These are phyloP conservation scores for Citrullus mucosospermus DNA, from an alignment of 306 rosid genomes.

Conservation along the genomic window DNA sequence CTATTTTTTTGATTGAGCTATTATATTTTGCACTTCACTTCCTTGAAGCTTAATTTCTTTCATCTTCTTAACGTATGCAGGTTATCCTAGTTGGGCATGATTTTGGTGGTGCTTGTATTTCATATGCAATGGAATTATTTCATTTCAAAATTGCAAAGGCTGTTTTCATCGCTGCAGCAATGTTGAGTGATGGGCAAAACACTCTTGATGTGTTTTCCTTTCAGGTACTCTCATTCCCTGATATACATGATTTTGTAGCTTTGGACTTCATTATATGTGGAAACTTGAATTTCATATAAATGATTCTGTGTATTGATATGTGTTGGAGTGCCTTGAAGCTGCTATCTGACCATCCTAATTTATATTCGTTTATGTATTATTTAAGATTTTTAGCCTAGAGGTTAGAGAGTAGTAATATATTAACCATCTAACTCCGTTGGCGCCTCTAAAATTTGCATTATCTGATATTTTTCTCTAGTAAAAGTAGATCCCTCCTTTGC, in stretches of 20 bases:
- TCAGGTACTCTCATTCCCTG: slow-evolving; percentile 38
- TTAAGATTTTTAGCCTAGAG: too few relatives aligned
- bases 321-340: too few relatives aligned
- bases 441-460: too few relatives aligned
- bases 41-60: background rate
- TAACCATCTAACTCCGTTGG: too few relatives aligned
- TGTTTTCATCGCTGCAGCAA: slow-evolving; percentile 79
- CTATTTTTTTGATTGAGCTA: background rate
- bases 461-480: too few relatives aligned
- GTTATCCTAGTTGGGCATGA: slow-evolving; percentile 95
- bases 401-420: too few relatives aligned
- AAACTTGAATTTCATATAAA: background rate
- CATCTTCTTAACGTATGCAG: slow-evolving; percentile 21
- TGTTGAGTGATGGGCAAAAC: slow-evolving; percentile 70
- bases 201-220: slow-evolving; percentile 79
- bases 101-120: slow-evolving; percentile 87
- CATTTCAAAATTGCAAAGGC: slow-evolving; percentile 76
- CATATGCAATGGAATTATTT: slow-evolving; percentile 74
- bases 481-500: too few relatives aligned
- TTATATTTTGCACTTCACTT: background rate
- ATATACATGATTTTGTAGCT: background rate
- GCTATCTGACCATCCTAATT: too few relatives aligned
- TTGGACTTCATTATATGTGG: background rate
- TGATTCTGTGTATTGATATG: background rate
- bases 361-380: too few relatives aligned